Conservation (phyloP, 2,329 filamentous ascomycete species). For the Monilinia fructigena region DNA sequence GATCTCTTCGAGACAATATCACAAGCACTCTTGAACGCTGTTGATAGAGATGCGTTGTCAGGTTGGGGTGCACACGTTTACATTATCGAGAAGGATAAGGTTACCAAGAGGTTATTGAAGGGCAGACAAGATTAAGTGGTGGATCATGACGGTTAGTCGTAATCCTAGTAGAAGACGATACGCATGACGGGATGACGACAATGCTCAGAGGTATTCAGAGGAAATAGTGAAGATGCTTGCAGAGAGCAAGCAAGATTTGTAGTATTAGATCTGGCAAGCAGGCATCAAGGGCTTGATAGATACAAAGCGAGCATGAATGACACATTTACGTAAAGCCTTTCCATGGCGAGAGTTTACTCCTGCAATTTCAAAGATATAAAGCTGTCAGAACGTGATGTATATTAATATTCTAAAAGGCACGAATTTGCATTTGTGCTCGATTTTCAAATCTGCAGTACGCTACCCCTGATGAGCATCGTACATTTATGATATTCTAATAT, state of each 20-base stretch:
- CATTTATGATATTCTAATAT: constrained; percentile 32
- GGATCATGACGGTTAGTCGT: constrained; percentile 1
- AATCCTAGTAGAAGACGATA: neutral
- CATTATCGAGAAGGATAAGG: constrained; percentile 99
- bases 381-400: neutral
- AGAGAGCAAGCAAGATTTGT: constrained; percentile 27
- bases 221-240: constrained; percentile 1
- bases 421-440: neutral
- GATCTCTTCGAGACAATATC: constrained; percentile 98
- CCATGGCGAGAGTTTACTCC: neutral
- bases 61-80: constrained; percentile 99
- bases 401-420: neutral
- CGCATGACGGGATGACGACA: constrained; percentile 22
- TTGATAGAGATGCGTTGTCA: constrained; percentile 93
- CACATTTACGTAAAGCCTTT: constrained; percentile 10
- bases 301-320: constrained; percentile 20
- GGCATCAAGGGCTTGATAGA: constrained; percentile 19
- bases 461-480: neutral
- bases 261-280: constrained; percentile 29
- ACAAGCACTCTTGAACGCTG: constrained; percentile 89
- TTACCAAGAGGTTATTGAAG: constrained; percentile 98
- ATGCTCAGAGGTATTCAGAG: constrained; percentile 19
- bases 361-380: neutral
- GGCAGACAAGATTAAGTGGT: constrained; percentile 80
- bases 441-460: neutral